Percentiles rank a stretch among this genome's conserved stretches.
These are phyloP conservation scores for Leucosporidium scottii DNA, from an alignment of 768 basidiomycete genomes.

Conservation along the genomic window DNA sequence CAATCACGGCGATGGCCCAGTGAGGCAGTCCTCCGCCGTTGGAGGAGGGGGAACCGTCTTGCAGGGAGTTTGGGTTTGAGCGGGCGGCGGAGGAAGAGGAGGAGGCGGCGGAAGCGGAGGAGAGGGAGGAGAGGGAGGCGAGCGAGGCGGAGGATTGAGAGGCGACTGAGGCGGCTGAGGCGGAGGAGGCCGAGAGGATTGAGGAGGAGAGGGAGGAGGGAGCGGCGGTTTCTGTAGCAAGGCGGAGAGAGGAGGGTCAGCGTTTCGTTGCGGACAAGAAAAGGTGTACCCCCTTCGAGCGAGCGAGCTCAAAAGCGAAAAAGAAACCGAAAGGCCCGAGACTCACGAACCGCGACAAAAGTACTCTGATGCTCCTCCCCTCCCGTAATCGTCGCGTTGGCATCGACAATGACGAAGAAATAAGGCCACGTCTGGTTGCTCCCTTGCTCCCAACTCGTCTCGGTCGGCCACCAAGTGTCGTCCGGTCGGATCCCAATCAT, in stretches of 20 bases:
- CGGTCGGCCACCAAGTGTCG: conserved; percentile 66
- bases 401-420: conserved; percentile 69
- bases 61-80: not conserved
- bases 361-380: conserved; percentile 60
- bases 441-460: conserved; percentile 48
- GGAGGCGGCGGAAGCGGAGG: not conserved
- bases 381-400: conserved; percentile 51
- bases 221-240: conserved; percentile 28
- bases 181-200: not conserved
- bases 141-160: not conserved
- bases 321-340: too few species aligned
- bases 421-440: conserved; percentile 48
- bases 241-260: too few species aligned
- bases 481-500: conserved; percentile 49
- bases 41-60: not conserved
- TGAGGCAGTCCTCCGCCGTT: conserved; percentile 13
- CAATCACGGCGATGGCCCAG: conserved; percentile 75
- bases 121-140: not conserved
- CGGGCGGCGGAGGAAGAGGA: not conserved
- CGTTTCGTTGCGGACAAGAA: too few species aligned
- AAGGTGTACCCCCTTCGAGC: too few species aligned
- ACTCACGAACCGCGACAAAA: conserved; percentile 60
- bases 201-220: conserved; percentile 13
- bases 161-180: conserved; percentile 8
- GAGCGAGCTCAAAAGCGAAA: too few species aligned